Evolutionary conservation across 1,284 basidiomycete species (phyloP).

Genomic region (Pseudozyma hubeiensis): DNA sequence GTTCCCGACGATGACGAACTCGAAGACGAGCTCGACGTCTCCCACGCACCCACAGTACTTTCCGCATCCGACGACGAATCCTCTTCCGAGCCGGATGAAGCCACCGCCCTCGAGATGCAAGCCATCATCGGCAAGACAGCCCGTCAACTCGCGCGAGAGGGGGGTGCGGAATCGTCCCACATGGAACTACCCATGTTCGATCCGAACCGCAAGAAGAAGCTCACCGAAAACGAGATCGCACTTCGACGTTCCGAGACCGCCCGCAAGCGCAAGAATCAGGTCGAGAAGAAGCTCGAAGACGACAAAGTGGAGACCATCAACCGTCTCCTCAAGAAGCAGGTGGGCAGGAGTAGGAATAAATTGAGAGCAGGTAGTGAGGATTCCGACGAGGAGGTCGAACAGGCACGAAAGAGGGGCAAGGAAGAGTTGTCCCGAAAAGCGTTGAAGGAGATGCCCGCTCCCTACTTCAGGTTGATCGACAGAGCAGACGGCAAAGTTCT

Average conservation of each 20-base stretch:
- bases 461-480: conserved; percentile 32
- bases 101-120: conserved; percentile 34
- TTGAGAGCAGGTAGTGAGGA: conserved; percentile 30
- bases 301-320: conserved; percentile 92
- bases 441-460: conserved; percentile 43
- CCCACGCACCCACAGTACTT: conserved; percentile 8
- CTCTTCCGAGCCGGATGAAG: conserved; percentile 42
- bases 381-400: conserved; percentile 33
- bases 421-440: conserved; percentile 36
- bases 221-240: conserved; percentile 84
- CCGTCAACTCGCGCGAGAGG: conserved; percentile 59
- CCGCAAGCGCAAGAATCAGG: conserved; percentile 83
- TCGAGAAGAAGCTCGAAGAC: conserved; percentile 89
- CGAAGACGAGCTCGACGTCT: conserved; percentile 15
- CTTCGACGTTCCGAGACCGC: conserved; percentile 86
- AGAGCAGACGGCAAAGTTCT: conserved; percentile 29
- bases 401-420: conserved; percentile 13
- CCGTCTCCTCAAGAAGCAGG: conserved; percentile 81
- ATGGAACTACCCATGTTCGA: conserved; percentile 60
- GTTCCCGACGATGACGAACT: conserved; percentile 22
- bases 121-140: conserved; percentile 60
- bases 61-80: conserved; percentile 13
- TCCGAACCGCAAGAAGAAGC: conserved; percentile 76
- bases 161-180: conserved; percentile 46
- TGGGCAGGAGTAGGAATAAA: conserved; percentile 58